Percentiles rank a stretch among this genome's conserved stretches.
phyloP scores from a whole-genome alignment of 345 rosid genomes.

The Salix dunnii region DNA sequence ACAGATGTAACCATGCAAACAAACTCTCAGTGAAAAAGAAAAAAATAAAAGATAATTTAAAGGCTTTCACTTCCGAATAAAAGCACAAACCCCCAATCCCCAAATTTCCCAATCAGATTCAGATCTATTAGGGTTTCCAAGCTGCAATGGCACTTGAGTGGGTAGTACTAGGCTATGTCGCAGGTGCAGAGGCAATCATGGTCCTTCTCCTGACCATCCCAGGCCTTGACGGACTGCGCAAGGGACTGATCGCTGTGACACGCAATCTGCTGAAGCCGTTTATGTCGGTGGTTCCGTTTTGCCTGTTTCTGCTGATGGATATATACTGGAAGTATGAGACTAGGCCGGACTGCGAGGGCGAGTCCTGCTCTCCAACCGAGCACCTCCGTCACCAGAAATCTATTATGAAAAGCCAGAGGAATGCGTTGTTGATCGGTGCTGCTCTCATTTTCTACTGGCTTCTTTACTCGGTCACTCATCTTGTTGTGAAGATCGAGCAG shows the following conservation, averaged over 20 bases:
- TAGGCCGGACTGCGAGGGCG: slow-evolving; percentile 23
- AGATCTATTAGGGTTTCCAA: neutral
- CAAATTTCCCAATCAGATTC: slow-evolving; percentile 5
- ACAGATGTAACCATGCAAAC: too few relatives aligned
- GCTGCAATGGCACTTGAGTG: slow-evolving; percentile 30
- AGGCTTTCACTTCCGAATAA: neutral
- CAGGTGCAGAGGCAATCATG: slow-evolving; percentile 37
- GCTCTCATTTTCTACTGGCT: slow-evolving; percentile 34
- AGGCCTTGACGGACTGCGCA: slow-evolving; percentile 32
- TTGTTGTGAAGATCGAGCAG: slow-evolving; percentile 33
- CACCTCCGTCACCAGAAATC: slow-evolving; percentile 35
- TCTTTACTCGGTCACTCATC: slow-evolving; percentile 25
- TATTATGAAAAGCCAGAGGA: slow-evolving; percentile 39
- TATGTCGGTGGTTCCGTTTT: slow-evolving; percentile 31
- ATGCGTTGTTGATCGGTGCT: slow-evolving; percentile 27
- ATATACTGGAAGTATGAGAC: slow-evolving; percentile 39
- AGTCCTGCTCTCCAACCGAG: slow-evolving; percentile 26
- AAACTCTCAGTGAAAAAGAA: too few relatives aligned
- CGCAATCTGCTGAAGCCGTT: slow-evolving; percentile 39
- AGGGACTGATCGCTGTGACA: slow-evolving; percentile 25
- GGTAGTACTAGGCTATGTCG: slow-evolving; percentile 34
- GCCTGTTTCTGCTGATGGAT: slow-evolving; percentile 32
- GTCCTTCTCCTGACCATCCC: slow-evolving; percentile 32
- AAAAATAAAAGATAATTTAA: too few relatives aligned
- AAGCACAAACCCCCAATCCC: neutral